Conservation (phyloP, 2,329 filamentous ascomycete species). For the Raffaelea ambrosiae region DNA sequence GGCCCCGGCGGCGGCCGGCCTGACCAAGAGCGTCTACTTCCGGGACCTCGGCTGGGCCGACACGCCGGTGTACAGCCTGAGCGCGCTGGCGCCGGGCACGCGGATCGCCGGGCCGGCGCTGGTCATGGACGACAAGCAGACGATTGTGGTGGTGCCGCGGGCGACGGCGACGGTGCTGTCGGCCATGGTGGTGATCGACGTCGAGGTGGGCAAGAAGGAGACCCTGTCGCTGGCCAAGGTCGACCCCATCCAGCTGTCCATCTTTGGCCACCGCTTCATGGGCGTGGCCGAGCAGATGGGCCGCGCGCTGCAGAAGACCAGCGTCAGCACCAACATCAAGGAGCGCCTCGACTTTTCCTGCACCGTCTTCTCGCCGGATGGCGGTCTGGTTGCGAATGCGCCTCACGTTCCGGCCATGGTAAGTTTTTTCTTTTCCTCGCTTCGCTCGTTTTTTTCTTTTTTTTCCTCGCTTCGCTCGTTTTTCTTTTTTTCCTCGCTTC, state of each 20-base stretch:
- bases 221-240: constrained; percentile 32
- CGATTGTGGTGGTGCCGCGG: constrained; percentile 77
- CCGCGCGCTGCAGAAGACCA: constrained; percentile 68
- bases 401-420: constrained; percentile 69
- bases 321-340: constrained; percentile 73
- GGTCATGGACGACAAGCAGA: constrained; percentile 80
- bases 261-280: constrained; percentile 79
- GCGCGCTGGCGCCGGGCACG: constrained; percentile 62
- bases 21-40: constrained; percentile 65
- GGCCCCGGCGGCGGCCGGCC: constrained; percentile 32
- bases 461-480: constrained; percentile 43
- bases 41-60: constrained; percentile 62
- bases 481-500: not conserved
- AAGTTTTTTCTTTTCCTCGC: not conserved
- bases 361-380: constrained; percentile 66
- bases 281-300: constrained; percentile 82
- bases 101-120: constrained; percentile 72
- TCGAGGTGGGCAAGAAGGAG: constrained; percentile 34
- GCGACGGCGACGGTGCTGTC: constrained; percentile 68
- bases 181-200: constrained; percentile 83
- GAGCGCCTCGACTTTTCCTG: constrained; percentile 78
- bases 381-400: constrained; percentile 71
- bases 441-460: no score
- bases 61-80: constrained; percentile 74
- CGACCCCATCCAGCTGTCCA: constrained; percentile 68